Percentiles rank a stretch among this genome's conserved stretches.
Conservation (phyloP, 2,329 filamentous ascomycete species). For the Parascedosporium putredinis region DNA sequence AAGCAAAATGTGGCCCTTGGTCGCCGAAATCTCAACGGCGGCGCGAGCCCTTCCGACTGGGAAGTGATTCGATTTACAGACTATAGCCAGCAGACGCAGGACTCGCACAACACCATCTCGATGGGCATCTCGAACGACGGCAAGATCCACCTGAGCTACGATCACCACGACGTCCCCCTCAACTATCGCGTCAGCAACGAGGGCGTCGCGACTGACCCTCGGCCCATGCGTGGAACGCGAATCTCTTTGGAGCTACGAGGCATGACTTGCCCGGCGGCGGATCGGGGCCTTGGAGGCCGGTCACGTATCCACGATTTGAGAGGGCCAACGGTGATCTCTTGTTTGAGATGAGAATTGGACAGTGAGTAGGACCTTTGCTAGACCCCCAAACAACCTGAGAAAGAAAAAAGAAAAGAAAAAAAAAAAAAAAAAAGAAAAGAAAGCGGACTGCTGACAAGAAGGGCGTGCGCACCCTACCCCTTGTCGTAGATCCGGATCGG, state of each 20-base stretch:
- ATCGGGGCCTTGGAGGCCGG: slow-evolving; percentile 11
- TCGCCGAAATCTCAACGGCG: slow-evolving; percentile 9
- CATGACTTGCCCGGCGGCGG: slow-evolving; percentile 12
- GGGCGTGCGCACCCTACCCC: too few species aligned
- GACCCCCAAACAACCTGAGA: too few species aligned
- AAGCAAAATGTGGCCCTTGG: slow-evolving; percentile 13
- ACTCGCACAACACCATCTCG: slow-evolving; percentile 15
- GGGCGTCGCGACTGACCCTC: slow-evolving; percentile 9
- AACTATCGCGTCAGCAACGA: slow-evolving; percentile 14
- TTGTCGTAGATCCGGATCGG: slow-evolving; percentile 10
- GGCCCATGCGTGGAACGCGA: slow-evolving; percentile 10
- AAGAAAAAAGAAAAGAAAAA: too few species aligned
- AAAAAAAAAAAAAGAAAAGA: too few species aligned
- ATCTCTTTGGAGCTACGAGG: slow-evolving; percentile 10
- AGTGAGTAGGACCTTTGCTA: slow-evolving; percentile 3
- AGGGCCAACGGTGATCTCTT: slow-evolving; percentile 11
- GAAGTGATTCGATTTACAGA: slow-evolving; percentile 14
- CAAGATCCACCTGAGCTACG: slow-evolving; percentile 14
- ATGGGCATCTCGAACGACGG: slow-evolving; percentile 14
- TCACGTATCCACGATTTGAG: slow-evolving; percentile 15
- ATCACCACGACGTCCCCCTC: slow-evolving; percentile 15
- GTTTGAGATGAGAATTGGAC: slow-evolving; percentile 14
- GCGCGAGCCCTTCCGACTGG: slow-evolving; percentile 9
- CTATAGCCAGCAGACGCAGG: slow-evolving; percentile 14
- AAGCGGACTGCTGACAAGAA: too few species aligned